Base-by-base conservation (phyloP, 2,329 filamentous ascomycete species). In the Byssothecium circinans region DNA sequence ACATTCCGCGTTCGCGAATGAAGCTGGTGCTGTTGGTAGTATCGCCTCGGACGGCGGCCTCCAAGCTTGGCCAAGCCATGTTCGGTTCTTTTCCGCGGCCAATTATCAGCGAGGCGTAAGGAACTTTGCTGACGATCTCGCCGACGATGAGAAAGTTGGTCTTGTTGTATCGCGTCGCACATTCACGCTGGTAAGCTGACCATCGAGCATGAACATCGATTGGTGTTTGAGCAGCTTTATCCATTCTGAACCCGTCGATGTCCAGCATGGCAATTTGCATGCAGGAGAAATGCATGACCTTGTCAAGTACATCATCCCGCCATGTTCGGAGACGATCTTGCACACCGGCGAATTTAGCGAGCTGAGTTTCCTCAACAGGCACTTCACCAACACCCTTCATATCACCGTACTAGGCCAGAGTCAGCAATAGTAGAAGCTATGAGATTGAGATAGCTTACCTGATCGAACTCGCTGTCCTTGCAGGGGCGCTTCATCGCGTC, bases 241-340 rank as follows among this genome's bases (percentile, higher is more conserved):
- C 84, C 66, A 84, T 83, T 44, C 84, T 79, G 60, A 83, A 85
- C 0, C 83, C 84, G 58, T 87, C 84, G 45, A 87, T 80, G 58
- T 86, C 84, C n/a, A 87, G 72, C 52, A 78, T 80, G 19, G 74
- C 68, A 47, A 87, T 83, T 27, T 81, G 75, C 65, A 86, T 81
- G 67, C 84, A 87, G 1, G 82, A 84, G 57, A 85, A 83, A 36
- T 78, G 78, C 52, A 80, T 78, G 47, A 86, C 70, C 55, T 81
- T 81, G 38, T 78, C 74, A 25, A 78, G 70, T 0, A 86, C 83
- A 11, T 77, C 77, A 2, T 81, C 79, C 20, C 77, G 60, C 84
- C 84, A 87, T 57, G 85, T 83, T 43, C 84, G 78, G 2, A 87
- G 72, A 60, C 84, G 82, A 65, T 87, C 84, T 66, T 87, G 84